Conservation (phyloP, 805 yeast genomes). For the Candida qinlingensis region DNA sequence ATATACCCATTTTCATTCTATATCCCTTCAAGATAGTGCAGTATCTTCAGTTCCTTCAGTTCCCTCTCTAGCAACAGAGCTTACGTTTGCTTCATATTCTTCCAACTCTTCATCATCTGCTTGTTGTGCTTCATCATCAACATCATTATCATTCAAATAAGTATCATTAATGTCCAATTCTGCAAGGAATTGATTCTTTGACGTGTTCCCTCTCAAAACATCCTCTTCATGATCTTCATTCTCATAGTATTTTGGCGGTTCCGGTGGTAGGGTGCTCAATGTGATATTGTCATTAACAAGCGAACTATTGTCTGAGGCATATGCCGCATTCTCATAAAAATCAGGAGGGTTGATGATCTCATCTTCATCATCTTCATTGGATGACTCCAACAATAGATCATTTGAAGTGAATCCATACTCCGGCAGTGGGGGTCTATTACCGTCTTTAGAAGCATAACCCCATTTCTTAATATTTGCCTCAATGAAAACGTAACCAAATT, state of each 20-base stretch:
- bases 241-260: slow-evolving; percentile 32
- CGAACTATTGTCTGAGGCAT: slow-evolving; percentile 23
- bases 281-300: slow-evolving; percentile 26
- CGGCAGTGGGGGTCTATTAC: slow-evolving; percentile 88
- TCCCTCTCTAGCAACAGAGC: background rate
- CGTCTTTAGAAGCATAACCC: slow-evolving; percentile 82
- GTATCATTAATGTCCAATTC: background rate
- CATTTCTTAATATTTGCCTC: slow-evolving; percentile 83
- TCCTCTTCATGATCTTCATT: slow-evolving; percentile 9
- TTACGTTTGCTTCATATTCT: slow-evolving; percentile 3
- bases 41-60: background rate
- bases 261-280: slow-evolving; percentile 29
- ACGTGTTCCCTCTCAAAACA: slow-evolving; percentile 4
- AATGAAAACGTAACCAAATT: slow-evolving; percentile 69
- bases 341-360: slow-evolving; percentile 19
- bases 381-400: slow-evolving; percentile 67
- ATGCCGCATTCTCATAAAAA: slow-evolving; percentile 21
- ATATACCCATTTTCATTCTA: no score
- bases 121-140: background rate
- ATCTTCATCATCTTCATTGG: slow-evolving; percentile 29
- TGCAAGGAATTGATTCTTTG: slow-evolving; percentile 4
- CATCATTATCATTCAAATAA: background rate
- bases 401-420: slow-evolving; percentile 76
- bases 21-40: background rate
- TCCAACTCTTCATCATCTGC: background rate